Conservation (phyloP, 2,329 filamentous ascomycete species). For the Fusarium neocosmosporiellum region DNA sequence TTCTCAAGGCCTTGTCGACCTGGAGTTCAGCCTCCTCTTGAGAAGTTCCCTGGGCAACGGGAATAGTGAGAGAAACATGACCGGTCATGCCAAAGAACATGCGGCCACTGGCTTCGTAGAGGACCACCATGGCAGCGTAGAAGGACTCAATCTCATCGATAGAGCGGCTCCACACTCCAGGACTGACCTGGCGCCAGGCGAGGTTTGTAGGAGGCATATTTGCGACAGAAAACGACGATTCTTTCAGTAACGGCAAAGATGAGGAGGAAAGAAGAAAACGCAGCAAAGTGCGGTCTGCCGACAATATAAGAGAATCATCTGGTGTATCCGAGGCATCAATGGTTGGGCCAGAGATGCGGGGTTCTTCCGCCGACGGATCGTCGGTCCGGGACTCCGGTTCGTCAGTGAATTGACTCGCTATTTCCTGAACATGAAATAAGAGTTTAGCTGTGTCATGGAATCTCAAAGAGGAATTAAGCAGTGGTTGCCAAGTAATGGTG, state of each 20-base stretch:
- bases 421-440: not conserved
- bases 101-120: conserved; percentile 51
- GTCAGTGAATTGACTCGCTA: not conserved
- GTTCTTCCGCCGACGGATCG: not conserved
- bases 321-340: not conserved
- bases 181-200: conserved; percentile 40
- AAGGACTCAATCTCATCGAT: conserved; percentile 56
- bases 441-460: not conserved
- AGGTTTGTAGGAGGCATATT: not conserved
- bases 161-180: conserved; percentile 48
- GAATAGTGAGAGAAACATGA: conserved; percentile 43
- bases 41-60: not conserved
- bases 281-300: not conserved
- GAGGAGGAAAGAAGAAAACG: not conserved
- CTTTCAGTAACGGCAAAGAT: not conserved
- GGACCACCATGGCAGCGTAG: conserved; percentile 51
- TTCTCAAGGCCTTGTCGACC: conserved; percentile 46
- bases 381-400: not conserved
- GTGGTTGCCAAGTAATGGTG: not conserved
- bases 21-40: conserved; percentile 6
- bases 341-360: not conserved
- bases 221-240: rapidly evolving
- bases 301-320: not conserved
- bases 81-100: conserved; percentile 57
- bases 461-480: not conserved